phyloP scores from a whole-genome alignment of 2,329 filamentous ascomycete genomes.

The Cercospora sp. region DNA sequence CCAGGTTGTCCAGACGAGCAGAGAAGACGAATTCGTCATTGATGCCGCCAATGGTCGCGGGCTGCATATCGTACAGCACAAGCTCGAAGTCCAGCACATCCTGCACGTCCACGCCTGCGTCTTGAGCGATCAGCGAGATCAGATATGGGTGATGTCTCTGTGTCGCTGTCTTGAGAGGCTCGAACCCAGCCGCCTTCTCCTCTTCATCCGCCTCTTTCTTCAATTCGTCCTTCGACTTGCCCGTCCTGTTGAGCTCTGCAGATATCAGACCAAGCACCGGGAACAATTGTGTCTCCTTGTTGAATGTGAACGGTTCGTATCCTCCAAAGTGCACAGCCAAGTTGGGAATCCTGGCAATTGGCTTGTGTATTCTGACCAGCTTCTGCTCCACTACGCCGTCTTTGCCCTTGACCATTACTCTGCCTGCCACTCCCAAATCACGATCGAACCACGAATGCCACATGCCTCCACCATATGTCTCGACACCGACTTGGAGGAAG shows the following conservation, averaged over 20 bases:
- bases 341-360: conserved; percentile 87
- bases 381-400: conserved; percentile 76
- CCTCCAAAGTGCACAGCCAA: conserved; percentile 92
- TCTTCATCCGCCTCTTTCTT: conserved; percentile 46
- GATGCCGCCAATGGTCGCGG: conserved; percentile 82
- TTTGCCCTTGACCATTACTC: conserved; percentile 72
- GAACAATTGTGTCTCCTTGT: conserved; percentile 95
- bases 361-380: conserved; percentile 85
- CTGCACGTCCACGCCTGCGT: conserved; percentile 68
- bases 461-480: conserved; percentile 93
- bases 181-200: conserved; percentile 54
- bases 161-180: conserved; percentile 72
- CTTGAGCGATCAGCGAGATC: conserved; percentile 77
- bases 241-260: conserved; percentile 80
- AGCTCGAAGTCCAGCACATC: conserved; percentile 92
- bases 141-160: conserved; percentile 88
- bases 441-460: conserved; percentile 99
- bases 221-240: conserved; percentile 52
- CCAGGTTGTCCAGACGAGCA: conserved; percentile 89
- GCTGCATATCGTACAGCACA: conserved; percentile 94
- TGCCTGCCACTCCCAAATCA: conserved; percentile 84
- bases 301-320: conserved; percentile 82
- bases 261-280: conserved; percentile 86
- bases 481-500: conserved; percentile 91
- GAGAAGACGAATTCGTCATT: conserved; percentile 96